Evolutionary conservation across 495 filamentous ascomycete genomes (phyloP).

Genomic region (Penicillium samsonianum): DNA sequence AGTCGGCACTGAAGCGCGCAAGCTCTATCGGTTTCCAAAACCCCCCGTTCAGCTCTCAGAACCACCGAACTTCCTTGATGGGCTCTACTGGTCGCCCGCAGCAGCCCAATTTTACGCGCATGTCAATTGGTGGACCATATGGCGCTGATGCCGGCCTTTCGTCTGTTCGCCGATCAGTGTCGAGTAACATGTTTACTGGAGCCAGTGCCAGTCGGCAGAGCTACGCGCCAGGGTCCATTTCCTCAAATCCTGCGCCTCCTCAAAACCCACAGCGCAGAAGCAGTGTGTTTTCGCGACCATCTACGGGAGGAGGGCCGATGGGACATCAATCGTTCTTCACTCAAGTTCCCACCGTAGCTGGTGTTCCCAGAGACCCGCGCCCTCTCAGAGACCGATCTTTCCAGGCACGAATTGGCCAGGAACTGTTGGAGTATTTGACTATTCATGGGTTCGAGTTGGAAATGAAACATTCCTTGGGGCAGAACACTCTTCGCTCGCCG

Average conservation of each 20-base stretch:
- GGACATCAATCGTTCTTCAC: constrained; percentile 90
- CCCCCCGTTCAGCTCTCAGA: constrained; percentile 63
- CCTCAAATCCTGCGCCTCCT: constrained; percentile 45
- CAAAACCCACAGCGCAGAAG: constrained; percentile 68
- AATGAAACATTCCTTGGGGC: constrained; percentile 86
- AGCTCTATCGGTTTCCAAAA: constrained; percentile 75
- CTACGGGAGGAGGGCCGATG: constrained; percentile 57
- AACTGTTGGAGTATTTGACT: constrained; percentile 87
- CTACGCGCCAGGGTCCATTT: constrained; percentile 64
- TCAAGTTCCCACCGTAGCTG: constrained; percentile 73
- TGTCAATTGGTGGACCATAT: constrained; percentile 75
- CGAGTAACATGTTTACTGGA: constrained; percentile 65
- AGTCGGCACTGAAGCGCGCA: constrained; percentile 94
- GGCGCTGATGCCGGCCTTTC: constrained; percentile 72
- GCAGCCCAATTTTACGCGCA: constrained; percentile 80
- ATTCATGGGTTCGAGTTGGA: constrained; percentile 95
- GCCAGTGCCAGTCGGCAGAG: constrained; percentile 63
- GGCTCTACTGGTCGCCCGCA: constrained; percentile 85
- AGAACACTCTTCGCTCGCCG: constrained; percentile 87
- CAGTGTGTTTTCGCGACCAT: constrained; percentile 76
- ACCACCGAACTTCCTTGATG: constrained; percentile 78
- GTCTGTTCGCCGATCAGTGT: constrained; percentile 85
- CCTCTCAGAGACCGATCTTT: constrained; percentile 80
- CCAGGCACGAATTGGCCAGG: constrained; percentile 78
- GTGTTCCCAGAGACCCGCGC: constrained; percentile 83